Conservation (phyloP, 78 protist genomes). For the Protostelium mycophagum region DNA sequence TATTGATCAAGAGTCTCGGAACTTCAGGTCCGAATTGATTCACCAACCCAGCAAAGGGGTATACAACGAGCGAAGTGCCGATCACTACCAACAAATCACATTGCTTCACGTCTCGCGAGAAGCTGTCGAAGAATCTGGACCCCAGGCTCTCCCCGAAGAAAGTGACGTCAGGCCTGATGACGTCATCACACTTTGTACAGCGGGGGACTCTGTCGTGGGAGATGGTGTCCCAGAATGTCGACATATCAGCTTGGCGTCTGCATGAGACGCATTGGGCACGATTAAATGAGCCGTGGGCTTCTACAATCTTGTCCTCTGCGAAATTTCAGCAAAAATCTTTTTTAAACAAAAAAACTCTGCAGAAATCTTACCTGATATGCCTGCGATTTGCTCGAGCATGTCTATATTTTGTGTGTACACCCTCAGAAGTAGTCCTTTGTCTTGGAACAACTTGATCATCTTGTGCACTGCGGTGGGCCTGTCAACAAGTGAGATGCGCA, state of each 20-base stretch:
- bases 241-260: not conserved
- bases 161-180: slow-evolving; percentile 45
- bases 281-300: slow-evolving; percentile 73
- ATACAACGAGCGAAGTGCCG: slow-evolving; percentile 69
- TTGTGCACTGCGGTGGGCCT: slow-evolving; percentile 40
- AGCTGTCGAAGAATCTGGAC: slow-evolving; percentile 5
- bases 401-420: slow-evolving; percentile 75
- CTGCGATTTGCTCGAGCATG: slow-evolving; percentile 44
- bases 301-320: slow-evolving; percentile 20
- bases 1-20: slow-evolving; percentile 79
- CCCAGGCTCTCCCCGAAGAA: slow-evolving; percentile 80
- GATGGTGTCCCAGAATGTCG: not conserved
- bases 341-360: slow-evolving; percentile 2
- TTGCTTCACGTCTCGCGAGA: slow-evolving; percentile 28
- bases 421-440: slow-evolving; percentile 36
- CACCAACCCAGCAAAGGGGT: slow-evolving; percentile 57
- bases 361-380: slow-evolving; percentile 16
- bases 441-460: slow-evolving; percentile 24
- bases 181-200: slow-evolving; percentile 15
- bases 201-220: slow-evolving; percentile 27
- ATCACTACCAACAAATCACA: slow-evolving; percentile 62
- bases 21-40: slow-evolving; percentile 16
- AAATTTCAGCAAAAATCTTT: not conserved
- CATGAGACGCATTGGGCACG: slow-evolving; percentile 38
- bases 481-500: not conserved